Evolutionary conservation across 2,329 filamentous ascomycete species (phyloP).

Genomic region (Leptoxyphium fumago): DNA sequence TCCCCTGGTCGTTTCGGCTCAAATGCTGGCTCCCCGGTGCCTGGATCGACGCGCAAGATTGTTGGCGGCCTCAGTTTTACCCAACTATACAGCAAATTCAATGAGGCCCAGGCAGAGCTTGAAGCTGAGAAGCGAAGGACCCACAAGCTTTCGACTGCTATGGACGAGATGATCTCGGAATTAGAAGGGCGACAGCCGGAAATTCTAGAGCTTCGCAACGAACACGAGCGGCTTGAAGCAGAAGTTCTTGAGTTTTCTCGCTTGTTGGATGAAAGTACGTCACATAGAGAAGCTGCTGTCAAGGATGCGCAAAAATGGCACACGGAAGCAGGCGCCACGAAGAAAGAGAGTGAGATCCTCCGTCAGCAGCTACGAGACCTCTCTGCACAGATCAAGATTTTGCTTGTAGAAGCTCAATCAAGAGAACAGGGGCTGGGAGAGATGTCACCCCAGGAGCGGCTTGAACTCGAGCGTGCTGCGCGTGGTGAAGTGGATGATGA

Average conservation of each 20-base stretch:
- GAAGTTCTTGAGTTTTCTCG: conserved; percentile 67
- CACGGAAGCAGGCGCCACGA: conserved; percentile 48
- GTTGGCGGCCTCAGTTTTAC: conserved; percentile 41
- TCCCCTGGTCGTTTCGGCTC: conserved; percentile 16
- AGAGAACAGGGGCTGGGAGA: conserved; percentile 64
- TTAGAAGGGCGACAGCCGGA: conserved; percentile 79
- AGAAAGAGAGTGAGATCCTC: conserved; percentile 59
- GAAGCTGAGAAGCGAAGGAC: conserved; percentile 59
- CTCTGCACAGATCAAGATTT: conserved; percentile 76
- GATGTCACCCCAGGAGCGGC: conserved; percentile 55
- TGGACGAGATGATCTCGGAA: conserved; percentile 75
- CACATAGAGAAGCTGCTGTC: conserved; percentile 63
- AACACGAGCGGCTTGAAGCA: conserved; percentile 63
- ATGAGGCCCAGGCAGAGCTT: conserved; percentile 45
- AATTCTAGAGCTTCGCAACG: conserved; percentile 67
- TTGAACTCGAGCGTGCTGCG: conserved; percentile 63
- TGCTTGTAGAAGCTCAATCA: conserved; percentile 74
- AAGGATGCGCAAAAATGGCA: conserved; percentile 69
- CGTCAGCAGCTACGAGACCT: conserved; percentile 79
- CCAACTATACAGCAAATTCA: conserved; percentile 49
- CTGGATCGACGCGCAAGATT: conserved; percentile 38
- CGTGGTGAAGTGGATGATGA: conserved; percentile 59
- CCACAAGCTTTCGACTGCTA: conserved; percentile 56
- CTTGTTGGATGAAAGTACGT: conserved; percentile 66
- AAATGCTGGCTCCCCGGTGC: conserved; percentile 34